Evolutionary conservation across 306 rosid species (phyloP).

Genomic region (barrel medic (Medicago truncatula)): MtrunA17r5.0-ANR NC_053045.1:6887001-6887500

Average conservation of each 20-base stretch:
- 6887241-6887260: too few species aligned
- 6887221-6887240: not conserved
- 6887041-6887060: slow-evolving; percentile 78
- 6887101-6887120: slow-evolving; percentile 86
- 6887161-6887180: slow-evolving; percentile 28
- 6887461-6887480: slow-evolving; percentile 94
- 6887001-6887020: slow-evolving; percentile 39
- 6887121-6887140: slow-evolving; percentile 92
- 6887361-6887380: slow-evolving; percentile 10
- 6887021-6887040: slow-evolving; percentile 90
- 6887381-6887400: not conserved
- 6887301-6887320: too few species aligned
- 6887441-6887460: slow-evolving; percentile 89
- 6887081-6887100: slow-evolving; percentile 89
- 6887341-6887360: not conserved
- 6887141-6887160: slow-evolving; percentile 91
- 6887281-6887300: too few species aligned
- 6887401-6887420: not conserved
- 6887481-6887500: slow-evolving; percentile 86
- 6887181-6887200: not conserved
- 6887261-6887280: too few species aligned
- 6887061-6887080: slow-evolving; percentile 88
- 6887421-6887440: slow-evolving; percentile 66
- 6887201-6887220: slow-evolving; percentile 20
- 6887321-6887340: too few species aligned